Percentiles rank a stretch among this genome's conserved stretches.
These are phyloP conservation scores for Trichophyton schoenleinii DNA, from an alignment of 2,329 filamentous ascomycete genomes.

Conservation along the genomic window DNA sequence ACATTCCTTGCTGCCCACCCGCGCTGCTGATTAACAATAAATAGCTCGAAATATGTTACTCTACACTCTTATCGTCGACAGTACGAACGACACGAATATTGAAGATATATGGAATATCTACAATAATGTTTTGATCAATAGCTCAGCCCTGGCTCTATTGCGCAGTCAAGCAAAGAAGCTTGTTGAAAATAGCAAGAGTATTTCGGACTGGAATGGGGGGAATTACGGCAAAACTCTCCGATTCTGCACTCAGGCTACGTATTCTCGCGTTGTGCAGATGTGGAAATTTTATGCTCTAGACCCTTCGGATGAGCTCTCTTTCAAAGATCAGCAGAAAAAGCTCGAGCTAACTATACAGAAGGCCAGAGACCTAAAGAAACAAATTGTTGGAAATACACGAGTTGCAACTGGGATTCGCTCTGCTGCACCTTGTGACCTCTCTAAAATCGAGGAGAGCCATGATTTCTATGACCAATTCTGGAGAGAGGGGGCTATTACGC, in stretches of 20 bases:
- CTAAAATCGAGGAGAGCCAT: conserved; percentile 9
- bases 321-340: conserved; percentile 3
- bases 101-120: conserved; percentile 42
- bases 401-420: conserved; percentile 14
- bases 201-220: conserved; percentile 35
- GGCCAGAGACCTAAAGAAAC: conserved; percentile 15
- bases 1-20: neutral
- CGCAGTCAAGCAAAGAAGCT: conserved; percentile 36
- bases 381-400: neutral
- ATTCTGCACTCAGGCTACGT: conserved; percentile 40
- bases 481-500: conserved; percentile 18
- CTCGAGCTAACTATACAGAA: neutral
- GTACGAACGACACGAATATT: conserved; percentile 16
- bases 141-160: conserved; percentile 27
- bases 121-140: conserved; percentile 41
- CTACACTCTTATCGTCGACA: conserved; percentile 40
- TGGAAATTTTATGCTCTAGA: conserved; percentile 29
- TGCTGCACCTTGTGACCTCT: conserved; percentile 17
- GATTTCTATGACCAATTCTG: conserved; percentile 18
- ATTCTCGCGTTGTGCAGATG: conserved; percentile 23
- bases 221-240: conserved; percentile 35
- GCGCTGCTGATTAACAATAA: conserved; percentile 15
- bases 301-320: neutral
- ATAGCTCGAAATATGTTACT: conserved; percentile 45
- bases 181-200: conserved; percentile 24